phyloP scores from a whole-genome alignment of 2,329 filamentous ascomycete species.

The Colletotrichum karsti region DNA sequence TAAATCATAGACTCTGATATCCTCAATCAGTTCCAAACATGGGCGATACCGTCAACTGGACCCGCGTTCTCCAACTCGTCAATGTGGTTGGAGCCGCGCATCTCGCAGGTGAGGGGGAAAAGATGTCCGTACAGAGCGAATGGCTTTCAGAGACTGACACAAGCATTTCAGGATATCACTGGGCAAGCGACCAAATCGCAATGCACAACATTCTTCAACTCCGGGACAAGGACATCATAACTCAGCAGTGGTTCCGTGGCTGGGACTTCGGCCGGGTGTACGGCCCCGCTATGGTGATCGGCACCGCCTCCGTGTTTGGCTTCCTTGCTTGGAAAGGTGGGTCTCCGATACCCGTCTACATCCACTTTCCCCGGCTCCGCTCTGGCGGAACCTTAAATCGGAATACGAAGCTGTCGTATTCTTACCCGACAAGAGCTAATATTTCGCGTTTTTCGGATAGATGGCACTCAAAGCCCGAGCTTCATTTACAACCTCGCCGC shows the following conservation, averaged over 20 bases:
- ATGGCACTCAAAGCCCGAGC: neutral
- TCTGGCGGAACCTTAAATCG: neutral
- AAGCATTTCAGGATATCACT: neutral
- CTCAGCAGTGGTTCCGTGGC: neutral
- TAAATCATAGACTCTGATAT: no score
- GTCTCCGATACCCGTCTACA: neutral
- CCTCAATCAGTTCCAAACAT: neutral
- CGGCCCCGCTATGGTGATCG: neutral
- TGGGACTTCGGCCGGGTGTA: neutral
- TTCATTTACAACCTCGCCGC: neutral
- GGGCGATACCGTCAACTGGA: neutral
- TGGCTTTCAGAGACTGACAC: fast-evolving
- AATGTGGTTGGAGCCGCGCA: neutral
- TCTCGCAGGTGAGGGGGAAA: neutral
- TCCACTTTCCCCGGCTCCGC: no score
- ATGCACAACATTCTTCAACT: neutral
- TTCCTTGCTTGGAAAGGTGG: conserved; percentile 12
- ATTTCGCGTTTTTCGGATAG: neutral
- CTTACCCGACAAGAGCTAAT: neutral
- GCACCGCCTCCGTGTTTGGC: neutral
- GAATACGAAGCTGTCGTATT: no score
- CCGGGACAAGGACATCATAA: neutral
- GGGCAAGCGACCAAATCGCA: neutral
- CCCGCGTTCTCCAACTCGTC: neutral
- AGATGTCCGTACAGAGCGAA: no score